A percentile compares a stretch with the other conserved stretches of the same genome.
These are phyloP conservation scores for Fistulinella staudtii DNA, from an alignment of 1,284 basidiomycete genomes.

Conservation along the genomic window DNA sequence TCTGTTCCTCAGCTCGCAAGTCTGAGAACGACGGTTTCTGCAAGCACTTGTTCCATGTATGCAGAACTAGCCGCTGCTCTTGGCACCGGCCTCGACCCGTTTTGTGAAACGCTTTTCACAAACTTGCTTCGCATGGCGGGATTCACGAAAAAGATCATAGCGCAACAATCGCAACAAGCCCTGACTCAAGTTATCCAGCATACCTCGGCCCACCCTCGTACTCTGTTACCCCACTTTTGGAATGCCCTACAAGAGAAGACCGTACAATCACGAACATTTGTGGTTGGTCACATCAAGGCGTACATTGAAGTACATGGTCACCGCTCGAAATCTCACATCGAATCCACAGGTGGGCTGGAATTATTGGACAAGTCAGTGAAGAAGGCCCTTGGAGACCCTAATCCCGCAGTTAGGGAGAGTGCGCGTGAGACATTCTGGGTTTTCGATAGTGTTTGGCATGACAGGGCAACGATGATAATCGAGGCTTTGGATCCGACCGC, in stretches of 20 bases:
- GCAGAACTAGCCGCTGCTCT: conserved; percentile 71
- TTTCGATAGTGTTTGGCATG: conserved; percentile 75
- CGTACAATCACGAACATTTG: conserved; percentile 72
- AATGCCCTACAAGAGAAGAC: conserved; percentile 81
- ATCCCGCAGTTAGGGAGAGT: conserved; percentile 73
- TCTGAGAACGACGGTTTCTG: conserved; percentile 88
- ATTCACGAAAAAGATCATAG: conserved; percentile 94
- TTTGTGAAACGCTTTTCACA: conserved; percentile 72
- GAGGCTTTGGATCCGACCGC: conserved; percentile 66
- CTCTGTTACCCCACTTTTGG: conserved; percentile 71
- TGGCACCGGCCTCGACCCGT: conserved; percentile 69
- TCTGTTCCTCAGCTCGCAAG: conserved; percentile 62
- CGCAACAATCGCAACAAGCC: conserved; percentile 79
- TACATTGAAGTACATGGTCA: conserved; percentile 70
- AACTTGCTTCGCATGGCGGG: conserved; percentile 84
- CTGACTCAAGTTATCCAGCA: conserved; percentile 68
- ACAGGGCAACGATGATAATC: conserved; percentile 61
- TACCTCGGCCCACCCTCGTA: conserved; percentile 70
- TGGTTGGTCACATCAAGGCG: conserved; percentile 62
- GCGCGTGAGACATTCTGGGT: conserved; percentile 79
- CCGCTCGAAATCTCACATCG: conserved; percentile 62
- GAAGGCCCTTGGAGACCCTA: conserved; percentile 75
- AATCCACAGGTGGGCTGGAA: conserved; percentile 63
- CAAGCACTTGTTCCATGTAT: conserved; percentile 78
- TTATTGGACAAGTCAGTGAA: conserved; percentile 68